These are phyloP conservation scores for Euphorbia schlechtendalii DNA, from an alignment of 441 rosid genomes.

Conservation along the genomic window DNA sequence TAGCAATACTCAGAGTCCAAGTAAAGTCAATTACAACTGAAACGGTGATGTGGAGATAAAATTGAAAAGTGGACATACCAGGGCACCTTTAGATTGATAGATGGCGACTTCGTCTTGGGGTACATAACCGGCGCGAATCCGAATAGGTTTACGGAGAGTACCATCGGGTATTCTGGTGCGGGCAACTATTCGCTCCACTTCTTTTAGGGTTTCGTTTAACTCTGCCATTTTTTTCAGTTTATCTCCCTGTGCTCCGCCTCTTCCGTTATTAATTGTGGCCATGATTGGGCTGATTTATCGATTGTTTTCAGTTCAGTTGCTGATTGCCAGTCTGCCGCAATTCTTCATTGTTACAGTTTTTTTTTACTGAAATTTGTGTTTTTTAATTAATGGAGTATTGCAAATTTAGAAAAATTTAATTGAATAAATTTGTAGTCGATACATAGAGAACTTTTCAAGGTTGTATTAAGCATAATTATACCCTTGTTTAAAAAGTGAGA, in stretches of 20 bases:
- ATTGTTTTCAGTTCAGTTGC: conserved; percentile 1
- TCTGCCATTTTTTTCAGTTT: conserved; percentile 53
- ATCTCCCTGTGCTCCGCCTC: conserved; percentile 37
- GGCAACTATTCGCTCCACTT: conserved; percentile 80
- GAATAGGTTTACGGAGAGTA: conserved; percentile 71
- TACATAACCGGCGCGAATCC: conserved; percentile 74
- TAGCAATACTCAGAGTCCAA: not conserved
- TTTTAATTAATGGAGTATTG: too few relatives aligned
- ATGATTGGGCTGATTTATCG: conserved; percentile 1
- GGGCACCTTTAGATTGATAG: conserved; percentile 78
- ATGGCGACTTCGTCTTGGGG: conserved; percentile 92
- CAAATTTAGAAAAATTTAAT: too few relatives aligned
- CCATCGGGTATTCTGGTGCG: conserved; percentile 90
- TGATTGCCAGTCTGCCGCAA: conserved; percentile 3
- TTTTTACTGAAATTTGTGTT: too few relatives aligned
- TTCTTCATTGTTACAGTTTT: not conserved
- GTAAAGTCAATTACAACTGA: not conserved
- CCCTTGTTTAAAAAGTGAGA: too few relatives aligned
- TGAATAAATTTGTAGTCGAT: too few relatives aligned
- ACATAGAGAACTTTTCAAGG: too few relatives aligned
- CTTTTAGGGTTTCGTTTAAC: conserved; percentile 83
- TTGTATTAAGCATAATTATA: too few relatives aligned
- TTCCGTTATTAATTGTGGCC: conserved; percentile 36
- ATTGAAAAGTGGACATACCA: conserved; percentile 37
- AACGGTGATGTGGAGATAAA: not conserved